Percentiles rank a stretch among this genome's conserved stretches.
These are phyloP conservation scores for Arctostaphylos glauca DNA, from an alignment of 148 eudicot genomes.

Conservation along the genomic window DNA sequence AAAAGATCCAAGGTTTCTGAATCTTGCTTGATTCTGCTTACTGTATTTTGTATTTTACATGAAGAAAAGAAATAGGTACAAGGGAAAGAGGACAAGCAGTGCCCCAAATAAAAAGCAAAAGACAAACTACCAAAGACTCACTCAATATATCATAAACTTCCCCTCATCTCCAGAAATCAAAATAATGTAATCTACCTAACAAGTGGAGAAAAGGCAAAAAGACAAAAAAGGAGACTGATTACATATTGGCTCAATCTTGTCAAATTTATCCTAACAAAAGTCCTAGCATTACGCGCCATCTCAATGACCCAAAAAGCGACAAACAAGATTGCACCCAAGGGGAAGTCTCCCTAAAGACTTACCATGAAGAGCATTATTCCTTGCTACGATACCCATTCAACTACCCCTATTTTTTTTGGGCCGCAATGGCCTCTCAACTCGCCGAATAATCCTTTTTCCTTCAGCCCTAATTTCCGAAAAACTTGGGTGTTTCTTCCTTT, in stretches of 20 bases:
- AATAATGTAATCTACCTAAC: not conserved
- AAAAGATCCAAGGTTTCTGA: conserved; percentile 78
- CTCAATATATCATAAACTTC: not conserved
- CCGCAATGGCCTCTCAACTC: not conserved
- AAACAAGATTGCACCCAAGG: not conserved
- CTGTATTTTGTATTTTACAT: not conserved
- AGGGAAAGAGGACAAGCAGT: not conserved
- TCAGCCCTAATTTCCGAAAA: not conserved
- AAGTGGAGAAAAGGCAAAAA: not conserved
- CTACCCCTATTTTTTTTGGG: not conserved
- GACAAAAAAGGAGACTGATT: not conserved
- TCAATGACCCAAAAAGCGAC: not conserved
- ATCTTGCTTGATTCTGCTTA: conserved; percentile 5
- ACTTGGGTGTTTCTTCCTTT: not conserved
- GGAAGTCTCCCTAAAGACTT: not conserved
- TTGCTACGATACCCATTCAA: not conserved
- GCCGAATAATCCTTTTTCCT: not conserved
- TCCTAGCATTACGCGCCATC: not conserved
- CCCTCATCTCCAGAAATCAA: not conserved
- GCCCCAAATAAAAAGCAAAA: not conserved
- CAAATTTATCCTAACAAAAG: not conserved
- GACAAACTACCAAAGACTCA: not conserved
- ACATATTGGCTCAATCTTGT: not conserved
- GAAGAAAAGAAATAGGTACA: not conserved
- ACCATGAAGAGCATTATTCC: not conserved